phyloP scores from a whole-genome alignment of 139 green algal species.

The Nannochloris sp. region DNA sequence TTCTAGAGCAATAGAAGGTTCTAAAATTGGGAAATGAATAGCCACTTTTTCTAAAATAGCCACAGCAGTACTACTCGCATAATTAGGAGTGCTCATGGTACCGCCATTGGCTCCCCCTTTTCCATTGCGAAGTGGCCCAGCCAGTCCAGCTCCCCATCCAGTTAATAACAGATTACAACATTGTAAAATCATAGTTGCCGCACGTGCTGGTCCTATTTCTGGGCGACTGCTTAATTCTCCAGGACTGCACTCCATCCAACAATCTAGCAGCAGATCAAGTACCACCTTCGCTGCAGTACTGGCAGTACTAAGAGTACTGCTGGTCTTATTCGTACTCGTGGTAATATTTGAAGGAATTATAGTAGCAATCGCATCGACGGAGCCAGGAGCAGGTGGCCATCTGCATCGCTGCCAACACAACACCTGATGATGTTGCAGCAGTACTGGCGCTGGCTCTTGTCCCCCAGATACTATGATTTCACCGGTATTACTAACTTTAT shows the following conservation, averaged over 20 bases:
- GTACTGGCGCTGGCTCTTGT: too few relatives aligned
- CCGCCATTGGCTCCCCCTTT: constrained; percentile 10
- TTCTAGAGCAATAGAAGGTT: constrained; percentile 4
- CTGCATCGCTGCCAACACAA: not conserved
- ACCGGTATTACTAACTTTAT: too few relatives aligned
- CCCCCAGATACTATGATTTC: too few relatives aligned
- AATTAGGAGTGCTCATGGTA: too few relatives aligned
- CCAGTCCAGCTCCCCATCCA: not conserved
- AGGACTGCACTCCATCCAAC: not conserved
- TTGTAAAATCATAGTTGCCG: not conserved
- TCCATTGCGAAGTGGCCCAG: not conserved
- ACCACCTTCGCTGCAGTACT: not conserved
- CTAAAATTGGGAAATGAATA: constrained; percentile 30
- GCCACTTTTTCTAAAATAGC: constrained; percentile 23
- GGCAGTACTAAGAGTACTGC: not conserved
- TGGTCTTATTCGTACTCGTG: not conserved
- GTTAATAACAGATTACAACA: constrained; percentile 26
- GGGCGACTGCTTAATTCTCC: constrained; percentile 7
- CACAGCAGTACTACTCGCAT: not conserved
- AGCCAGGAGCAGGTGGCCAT: too few relatives aligned
- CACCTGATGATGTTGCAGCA: not conserved
- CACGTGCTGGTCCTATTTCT: constrained; percentile 9
- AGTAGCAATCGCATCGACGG: not conserved
- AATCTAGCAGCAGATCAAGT: not conserved
- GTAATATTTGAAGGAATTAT: not conserved